These are phyloP conservation scores for Podaxis sp. DNA, from an alignment of 768 basidiomycete genomes.

Conservation along the genomic window DNA sequence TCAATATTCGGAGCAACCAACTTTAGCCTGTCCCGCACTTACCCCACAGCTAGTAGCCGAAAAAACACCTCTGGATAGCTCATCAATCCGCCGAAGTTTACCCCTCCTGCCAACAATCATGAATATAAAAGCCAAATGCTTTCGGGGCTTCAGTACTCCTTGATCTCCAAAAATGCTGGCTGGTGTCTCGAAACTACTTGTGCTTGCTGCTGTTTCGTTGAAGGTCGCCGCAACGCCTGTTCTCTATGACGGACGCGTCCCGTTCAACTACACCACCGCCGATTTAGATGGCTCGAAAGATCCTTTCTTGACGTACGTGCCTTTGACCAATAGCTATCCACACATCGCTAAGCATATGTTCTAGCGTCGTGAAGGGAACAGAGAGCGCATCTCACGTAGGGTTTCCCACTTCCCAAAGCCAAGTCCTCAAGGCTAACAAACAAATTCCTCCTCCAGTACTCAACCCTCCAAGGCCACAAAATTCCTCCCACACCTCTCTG, in stretches of 20 bases:
- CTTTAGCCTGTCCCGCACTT: neutral
- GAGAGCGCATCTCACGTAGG: conserved; percentile 51
- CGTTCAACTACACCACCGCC: conserved; percentile 38
- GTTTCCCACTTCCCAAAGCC: conserved; percentile 3
- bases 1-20: neutral
- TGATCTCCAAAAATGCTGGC: conserved; percentile 2
- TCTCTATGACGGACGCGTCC: conserved; percentile 56
- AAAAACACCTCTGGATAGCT: neutral
- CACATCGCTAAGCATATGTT: neutral
- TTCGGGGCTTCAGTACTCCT: neutral
- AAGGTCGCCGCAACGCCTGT: neutral
- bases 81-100: conserved; percentile 5
- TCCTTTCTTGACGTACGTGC: conserved; percentile 55
- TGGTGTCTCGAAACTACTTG: neutral
- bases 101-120: neutral
- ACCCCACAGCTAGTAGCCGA: conserved; percentile 1
- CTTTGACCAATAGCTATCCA: neutral
- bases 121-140: neutral
- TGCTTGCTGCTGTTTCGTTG: neutral
- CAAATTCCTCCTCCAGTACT: conserved; percentile 34
- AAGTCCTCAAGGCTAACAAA: neutral
- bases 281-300: conserved; percentile 47
- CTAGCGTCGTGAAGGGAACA: conserved; percentile 55
- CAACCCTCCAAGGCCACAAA: conserved; percentile 37
- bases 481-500: conserved; percentile 50